phyloP scores from a whole-genome alignment of 306 rosid genomes.

The Trifolium dubium region DNA sequence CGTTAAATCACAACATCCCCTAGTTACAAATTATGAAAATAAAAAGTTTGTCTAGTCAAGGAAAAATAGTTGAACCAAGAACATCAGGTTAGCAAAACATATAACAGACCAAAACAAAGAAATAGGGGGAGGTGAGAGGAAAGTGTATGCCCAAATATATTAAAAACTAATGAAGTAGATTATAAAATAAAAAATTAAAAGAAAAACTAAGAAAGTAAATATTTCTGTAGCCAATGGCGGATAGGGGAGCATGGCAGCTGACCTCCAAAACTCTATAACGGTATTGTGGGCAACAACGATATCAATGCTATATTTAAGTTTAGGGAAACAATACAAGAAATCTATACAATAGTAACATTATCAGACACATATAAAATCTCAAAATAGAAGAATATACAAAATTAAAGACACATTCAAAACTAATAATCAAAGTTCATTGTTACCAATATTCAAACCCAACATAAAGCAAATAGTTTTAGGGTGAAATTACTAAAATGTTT shows the following conservation, averaged over 20 bases:
- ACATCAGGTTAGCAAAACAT: slow-evolving; percentile 18
- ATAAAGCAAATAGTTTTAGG: background rate
- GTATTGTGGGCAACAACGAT: background rate
- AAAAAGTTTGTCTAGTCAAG: slow-evolving; percentile 1
- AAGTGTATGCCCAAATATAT: slow-evolving; percentile 11
- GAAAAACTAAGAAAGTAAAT: background rate
- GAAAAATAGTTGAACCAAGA: slow-evolving; percentile 23
- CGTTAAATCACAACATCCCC: slow-evolving; percentile 5
- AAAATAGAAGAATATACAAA: background rate
- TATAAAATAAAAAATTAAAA: no score
- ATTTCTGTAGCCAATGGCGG: background rate
- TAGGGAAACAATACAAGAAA: background rate
- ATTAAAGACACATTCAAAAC: background rate
- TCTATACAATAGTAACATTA: background rate
- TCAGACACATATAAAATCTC: background rate
- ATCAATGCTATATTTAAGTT: background rate
- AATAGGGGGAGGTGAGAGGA: slow-evolving; percentile 15
- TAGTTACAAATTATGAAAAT: slow-evolving; percentile 6
- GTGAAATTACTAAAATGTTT: background rate
- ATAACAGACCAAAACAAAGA: slow-evolving; percentile 8
- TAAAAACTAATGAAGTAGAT: background rate
- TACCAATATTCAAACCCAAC: slow-evolving; percentile 1
- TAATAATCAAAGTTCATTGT: background rate
- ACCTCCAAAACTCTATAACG: background rate
- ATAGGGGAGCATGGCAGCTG: background rate